A percentile compares a stretch with the other conserved stretches of the same genome.
These are phyloP conservation scores for Hypoxylon sp. DNA, from an alignment of 2,329 filamentous ascomycete genomes.

Conservation along the genomic window DNA sequence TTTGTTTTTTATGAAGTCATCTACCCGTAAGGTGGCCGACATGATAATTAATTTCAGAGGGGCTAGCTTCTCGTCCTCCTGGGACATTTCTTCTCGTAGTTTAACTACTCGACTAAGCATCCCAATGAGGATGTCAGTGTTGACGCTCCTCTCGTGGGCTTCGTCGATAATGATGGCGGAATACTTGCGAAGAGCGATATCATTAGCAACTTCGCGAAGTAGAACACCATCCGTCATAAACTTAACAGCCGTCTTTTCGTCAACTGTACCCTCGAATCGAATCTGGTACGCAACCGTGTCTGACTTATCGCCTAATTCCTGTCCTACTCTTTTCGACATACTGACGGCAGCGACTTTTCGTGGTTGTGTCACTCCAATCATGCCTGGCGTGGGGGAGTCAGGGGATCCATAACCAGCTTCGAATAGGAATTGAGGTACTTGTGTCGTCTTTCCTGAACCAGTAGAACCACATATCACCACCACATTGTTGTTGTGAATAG, in stretches of 20 bases:
- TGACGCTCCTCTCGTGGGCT: slow-evolving; percentile 95
- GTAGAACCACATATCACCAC: slow-evolving; percentile 95
- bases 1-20: slow-evolving; percentile 88
- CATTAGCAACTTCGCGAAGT: slow-evolving; percentile 88
- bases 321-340: slow-evolving; percentile 91
- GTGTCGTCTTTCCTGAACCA: slow-evolving; percentile 97
- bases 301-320: slow-evolving; percentile 85
- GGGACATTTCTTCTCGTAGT: slow-evolving; percentile 79
- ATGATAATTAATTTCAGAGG: slow-evolving; percentile 96
- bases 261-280: slow-evolving; percentile 88
- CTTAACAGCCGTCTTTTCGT: slow-evolving; percentile 87
- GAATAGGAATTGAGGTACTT: slow-evolving; percentile 95
- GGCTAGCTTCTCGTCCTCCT: slow-evolving; percentile 77
- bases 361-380: slow-evolving; percentile 96
- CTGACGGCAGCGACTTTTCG: slow-evolving; percentile 95
- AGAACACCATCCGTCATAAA: slow-evolving; percentile 99
- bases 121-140: slow-evolving; percentile 97
- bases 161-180: slow-evolving; percentile 96
- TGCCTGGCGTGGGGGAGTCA: slow-evolving; percentile 83
- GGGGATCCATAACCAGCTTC: slow-evolving; percentile 91
- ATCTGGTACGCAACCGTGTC: slow-evolving; percentile 91
- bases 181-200: slow-evolving; percentile 90
- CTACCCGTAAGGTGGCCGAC: slow-evolving; percentile 93
- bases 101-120: slow-evolving; percentile 95
- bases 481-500: slow-evolving; percentile 89